Conservation (phyloP, 2,329 filamentous ascomycete species). For the Colletotrichum acutatum region DNA sequence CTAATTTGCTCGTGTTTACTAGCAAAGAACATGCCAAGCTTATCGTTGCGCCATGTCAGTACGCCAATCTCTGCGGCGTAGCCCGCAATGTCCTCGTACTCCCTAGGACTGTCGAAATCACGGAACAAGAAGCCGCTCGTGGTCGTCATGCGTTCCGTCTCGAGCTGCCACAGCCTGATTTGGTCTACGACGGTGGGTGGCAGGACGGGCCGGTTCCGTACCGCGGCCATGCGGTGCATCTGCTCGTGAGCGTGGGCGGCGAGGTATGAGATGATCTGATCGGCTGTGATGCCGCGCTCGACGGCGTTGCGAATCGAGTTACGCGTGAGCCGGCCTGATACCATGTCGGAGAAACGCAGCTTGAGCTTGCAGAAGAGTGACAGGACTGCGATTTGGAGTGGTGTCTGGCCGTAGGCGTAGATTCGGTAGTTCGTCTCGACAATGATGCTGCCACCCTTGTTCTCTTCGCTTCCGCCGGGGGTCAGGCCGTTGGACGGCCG, state of each 20-base stretch:
- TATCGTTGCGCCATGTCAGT: conserved; percentile 85
- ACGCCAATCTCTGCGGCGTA: conserved; percentile 95
- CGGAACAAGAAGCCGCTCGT: conserved; percentile 88
- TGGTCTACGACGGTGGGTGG: conserved; percentile 98
- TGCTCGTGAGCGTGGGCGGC: conserved; percentile 94
- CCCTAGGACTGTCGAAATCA: conserved; percentile 79
- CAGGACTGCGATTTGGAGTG: conserved; percentile 93
- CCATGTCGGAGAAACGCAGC: conserved; percentile 93
- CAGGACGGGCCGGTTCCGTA: conserved; percentile 75
- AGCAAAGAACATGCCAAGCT: conserved; percentile 88
- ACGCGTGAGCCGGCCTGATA: conserved; percentile 90
- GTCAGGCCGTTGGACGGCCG: conserved; percentile 46
- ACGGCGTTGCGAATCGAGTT: conserved; percentile 90
- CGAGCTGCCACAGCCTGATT: conserved; percentile 96
- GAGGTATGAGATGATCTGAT: conserved; percentile 95
- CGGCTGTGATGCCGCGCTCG: conserved; percentile 88
- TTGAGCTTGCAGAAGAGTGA: conserved; percentile 88
- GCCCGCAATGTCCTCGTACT: conserved; percentile 76
- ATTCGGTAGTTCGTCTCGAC: conserved; percentile 98
- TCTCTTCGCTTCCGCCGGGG: conserved; percentile 50
- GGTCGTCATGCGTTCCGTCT: conserved; percentile 92
- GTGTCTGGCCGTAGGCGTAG: conserved; percentile 95
- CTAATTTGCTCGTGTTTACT: conserved; percentile 90
- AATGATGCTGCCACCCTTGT: conserved; percentile 83
- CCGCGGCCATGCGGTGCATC: conserved; percentile 76